These are phyloP conservation scores for Chytriomyces sp. DNA, from an alignment of 192 early-diverging fungal genomes.

Conservation along the genomic window DNA sequence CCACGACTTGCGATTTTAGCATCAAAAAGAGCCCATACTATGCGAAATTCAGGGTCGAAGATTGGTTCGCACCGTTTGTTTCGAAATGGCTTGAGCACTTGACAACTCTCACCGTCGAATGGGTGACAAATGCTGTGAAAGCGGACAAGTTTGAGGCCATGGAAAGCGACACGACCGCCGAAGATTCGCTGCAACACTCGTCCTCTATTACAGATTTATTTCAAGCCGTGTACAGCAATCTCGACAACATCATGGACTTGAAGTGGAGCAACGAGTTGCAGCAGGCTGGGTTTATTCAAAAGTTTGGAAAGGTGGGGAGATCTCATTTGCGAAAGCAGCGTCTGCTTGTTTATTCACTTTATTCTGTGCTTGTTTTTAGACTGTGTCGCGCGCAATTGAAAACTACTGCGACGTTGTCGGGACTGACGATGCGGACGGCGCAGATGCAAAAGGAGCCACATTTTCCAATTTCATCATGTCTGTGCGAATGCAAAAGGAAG, in stretches of 20 bases:
- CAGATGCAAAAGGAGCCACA: neutral
- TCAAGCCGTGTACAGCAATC: constrained; percentile 53
- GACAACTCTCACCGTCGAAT: constrained; percentile 49
- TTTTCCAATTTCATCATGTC: constrained; percentile 27
- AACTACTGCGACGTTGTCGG: constrained; percentile 63
- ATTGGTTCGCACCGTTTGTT: constrained; percentile 60
- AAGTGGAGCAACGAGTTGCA: constrained; percentile 58
- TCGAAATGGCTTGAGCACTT: constrained; percentile 55
- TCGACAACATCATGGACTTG: constrained; percentile 57
- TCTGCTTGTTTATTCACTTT: neutral
- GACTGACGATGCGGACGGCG: constrained; percentile 47
- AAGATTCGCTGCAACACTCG: constrained; percentile 38
- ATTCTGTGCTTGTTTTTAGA: neutral
- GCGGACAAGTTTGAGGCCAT: constrained; percentile 54
- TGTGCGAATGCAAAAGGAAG: constrained; percentile 38
- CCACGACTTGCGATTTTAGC: neutral
- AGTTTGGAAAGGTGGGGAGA: constrained; percentile 43
- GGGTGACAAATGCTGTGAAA: constrained; percentile 62
- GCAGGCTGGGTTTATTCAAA: constrained; percentile 58
- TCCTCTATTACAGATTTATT: constrained; percentile 61
- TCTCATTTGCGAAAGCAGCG: neutral
- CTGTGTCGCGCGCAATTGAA: constrained; percentile 59
- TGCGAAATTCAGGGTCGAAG: constrained; percentile 52
- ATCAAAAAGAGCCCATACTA: constrained; percentile 41
- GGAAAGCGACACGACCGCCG: constrained; percentile 2